Percentiles rank a stretch among this genome's conserved stretches.
Evolutionary conservation across 257 asterid genomes (phyloP).

Genomic region (Henckelia pumila): DNA sequence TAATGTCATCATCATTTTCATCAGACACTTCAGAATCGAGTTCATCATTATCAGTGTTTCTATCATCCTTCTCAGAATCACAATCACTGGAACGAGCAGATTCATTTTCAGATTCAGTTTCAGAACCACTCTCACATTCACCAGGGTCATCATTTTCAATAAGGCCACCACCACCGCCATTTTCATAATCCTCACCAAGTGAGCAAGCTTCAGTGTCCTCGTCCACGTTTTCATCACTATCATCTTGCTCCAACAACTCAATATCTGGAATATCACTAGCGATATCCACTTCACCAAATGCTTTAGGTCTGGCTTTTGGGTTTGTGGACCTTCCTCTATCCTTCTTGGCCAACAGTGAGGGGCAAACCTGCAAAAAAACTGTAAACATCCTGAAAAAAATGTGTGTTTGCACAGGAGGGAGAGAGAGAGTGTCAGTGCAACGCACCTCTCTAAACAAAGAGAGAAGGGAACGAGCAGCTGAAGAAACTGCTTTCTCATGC

Average conservation of each 20-base stretch:
- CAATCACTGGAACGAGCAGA: conserved; percentile 32
- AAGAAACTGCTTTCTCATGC: conserved; percentile 83
- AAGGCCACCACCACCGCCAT: conserved; percentile 34
- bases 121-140: conserved; percentile 34
- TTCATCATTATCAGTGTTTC: conserved; percentile 37
- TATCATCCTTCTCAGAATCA: conserved; percentile 35
- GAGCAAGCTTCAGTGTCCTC: conserved; percentile 17
- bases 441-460: conserved; percentile 81
- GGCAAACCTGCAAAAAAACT: conserved; percentile 66
- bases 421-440: conserved; percentile 21
- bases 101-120: conserved; percentile 34
- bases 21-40: conserved; percentile 29
- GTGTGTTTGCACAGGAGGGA: background rate
- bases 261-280: conserved; percentile 44
- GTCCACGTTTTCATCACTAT: conserved; percentile 32
- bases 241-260: conserved; percentile 33
- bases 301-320: conserved; percentile 78
- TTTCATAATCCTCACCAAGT: conserved; percentile 33
- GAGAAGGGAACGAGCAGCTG: conserved; percentile 87
- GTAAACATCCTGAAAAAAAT: background rate
- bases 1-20: conserved; percentile 26
- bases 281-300: conserved; percentile 79
- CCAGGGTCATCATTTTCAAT: conserved; percentile 32
- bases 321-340: conserved; percentile 83
- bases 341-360: conserved; percentile 77